Conservation (phyloP, 768 basidiomycete genomes). For the Trametes meyenii region DNA sequence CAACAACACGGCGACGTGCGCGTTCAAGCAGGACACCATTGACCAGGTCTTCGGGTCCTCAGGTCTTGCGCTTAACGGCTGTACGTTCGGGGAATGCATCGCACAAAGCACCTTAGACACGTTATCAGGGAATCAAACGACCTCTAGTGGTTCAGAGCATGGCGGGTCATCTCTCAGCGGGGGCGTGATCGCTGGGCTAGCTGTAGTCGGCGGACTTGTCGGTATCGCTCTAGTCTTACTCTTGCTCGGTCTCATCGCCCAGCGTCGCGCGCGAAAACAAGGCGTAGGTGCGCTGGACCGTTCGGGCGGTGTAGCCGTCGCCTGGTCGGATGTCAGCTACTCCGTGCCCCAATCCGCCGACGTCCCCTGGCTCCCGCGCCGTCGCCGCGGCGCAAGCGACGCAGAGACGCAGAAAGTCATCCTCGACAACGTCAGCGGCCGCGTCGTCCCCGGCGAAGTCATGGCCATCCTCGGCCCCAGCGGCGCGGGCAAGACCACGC, state of each 20-base stretch:
- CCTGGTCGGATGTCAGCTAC: slow-evolving; percentile 74
- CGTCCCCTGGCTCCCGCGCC: slow-evolving; percentile 15
- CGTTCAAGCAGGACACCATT: slow-evolving; percentile 77
- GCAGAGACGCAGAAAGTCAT: slow-evolving; percentile 56
- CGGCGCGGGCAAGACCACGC: slow-evolving; percentile 91
- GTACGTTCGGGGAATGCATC: slow-evolving; percentile 89
- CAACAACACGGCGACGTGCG: slow-evolving; percentile 59
- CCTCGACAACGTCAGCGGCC: slow-evolving; percentile 70
- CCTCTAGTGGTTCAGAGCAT: slow-evolving; percentile 26
- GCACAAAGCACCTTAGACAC: slow-evolving; percentile 75
- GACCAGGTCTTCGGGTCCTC: slow-evolving; percentile 66
- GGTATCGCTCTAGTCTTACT: slow-evolving; percentile 61
- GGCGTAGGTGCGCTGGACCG: slow-evolving; percentile 37
- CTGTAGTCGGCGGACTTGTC: slow-evolving; percentile 74
- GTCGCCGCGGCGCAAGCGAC: slow-evolving; percentile 13
- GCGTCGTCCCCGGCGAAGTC: slow-evolving; percentile 78
- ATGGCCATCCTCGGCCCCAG: slow-evolving; percentile 93
- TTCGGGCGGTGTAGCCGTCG: slow-evolving; percentile 59
- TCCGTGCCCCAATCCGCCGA: slow-evolving; percentile 44
- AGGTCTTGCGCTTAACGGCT: slow-evolving; percentile 75
- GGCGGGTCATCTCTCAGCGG: slow-evolving; percentile 55
- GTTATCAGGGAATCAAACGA: slow-evolving; percentile 41
- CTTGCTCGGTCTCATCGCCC: slow-evolving; percentile 59
- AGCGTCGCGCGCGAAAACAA: slow-evolving; percentile 60
- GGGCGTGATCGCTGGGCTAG: slow-evolving; percentile 91